These are phyloP conservation scores for Trichoderma atrobrunneum DNA, from an alignment of 2,329 filamentous ascomycete species.

Conservation along the genomic window DNA sequence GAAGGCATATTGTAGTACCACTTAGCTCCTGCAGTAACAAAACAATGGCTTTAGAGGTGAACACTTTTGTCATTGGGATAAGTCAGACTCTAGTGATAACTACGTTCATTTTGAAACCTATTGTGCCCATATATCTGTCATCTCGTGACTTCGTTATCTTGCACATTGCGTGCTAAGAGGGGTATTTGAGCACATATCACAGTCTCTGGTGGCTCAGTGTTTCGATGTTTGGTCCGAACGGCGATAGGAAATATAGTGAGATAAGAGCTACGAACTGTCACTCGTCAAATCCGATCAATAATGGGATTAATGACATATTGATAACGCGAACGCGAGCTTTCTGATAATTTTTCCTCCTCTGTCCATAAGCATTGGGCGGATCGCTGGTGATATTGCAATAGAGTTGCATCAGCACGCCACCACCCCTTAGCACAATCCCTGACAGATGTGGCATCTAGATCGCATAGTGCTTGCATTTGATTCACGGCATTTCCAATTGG, in stretches of 20 bases:
- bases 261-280: neutral
- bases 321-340: too few species aligned
- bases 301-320: neutral
- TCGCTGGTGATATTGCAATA: conserved; percentile 6
- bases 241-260: neutral
- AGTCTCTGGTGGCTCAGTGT: neutral
- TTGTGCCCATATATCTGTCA: neutral
- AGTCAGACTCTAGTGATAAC: neutral
- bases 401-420: conserved; percentile 12
- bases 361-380: neutral
- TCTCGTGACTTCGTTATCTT: neutral
- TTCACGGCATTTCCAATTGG: neutral
- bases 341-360: neutral
- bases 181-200: neutral
- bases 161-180: conserved; percentile 16
- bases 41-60: neutral
- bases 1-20: neutral
- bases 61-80: neutral
- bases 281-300: neutral
- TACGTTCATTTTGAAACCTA: neutral
- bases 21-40: neutral
- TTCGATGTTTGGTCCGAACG: neutral
- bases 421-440: neutral
- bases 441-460: neutral
- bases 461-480: neutral